Percentiles rank a stretch among this genome's conserved stretches.
phyloP scores from a whole-genome alignment of 495 filamentous ascomycete species.

The Penicillium taxi region DNA sequence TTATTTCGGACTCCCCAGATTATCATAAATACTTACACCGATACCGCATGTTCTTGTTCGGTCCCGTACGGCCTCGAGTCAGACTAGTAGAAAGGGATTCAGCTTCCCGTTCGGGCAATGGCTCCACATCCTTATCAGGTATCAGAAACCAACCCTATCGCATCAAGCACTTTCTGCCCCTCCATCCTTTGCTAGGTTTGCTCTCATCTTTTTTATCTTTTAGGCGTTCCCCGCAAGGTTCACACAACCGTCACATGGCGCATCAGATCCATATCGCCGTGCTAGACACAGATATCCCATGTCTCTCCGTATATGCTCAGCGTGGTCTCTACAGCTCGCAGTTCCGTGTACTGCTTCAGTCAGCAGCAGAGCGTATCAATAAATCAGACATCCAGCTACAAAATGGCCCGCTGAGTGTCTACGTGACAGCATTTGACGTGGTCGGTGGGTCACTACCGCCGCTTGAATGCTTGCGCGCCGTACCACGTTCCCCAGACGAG shows the following conservation, averaged over 20 bases:
- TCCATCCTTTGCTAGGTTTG: background rate
- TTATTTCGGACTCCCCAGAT: too few relatives aligned
- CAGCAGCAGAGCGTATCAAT: conserved; percentile 19
- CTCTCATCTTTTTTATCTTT: background rate
- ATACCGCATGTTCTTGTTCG: too few relatives aligned
- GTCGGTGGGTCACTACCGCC: conserved; percentile 28
- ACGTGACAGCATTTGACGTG: conserved; percentile 34
- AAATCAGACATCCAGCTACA: conserved; percentile 6
- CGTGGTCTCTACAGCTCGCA: conserved; percentile 26
- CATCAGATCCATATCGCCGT: conserved; percentile 33
- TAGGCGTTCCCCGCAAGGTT: background rate
- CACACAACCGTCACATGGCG: conserved; percentile 6
- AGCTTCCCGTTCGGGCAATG: conserved; percentile 10
- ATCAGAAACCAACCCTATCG: conserved; percentile 9
- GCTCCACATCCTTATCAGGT: conserved; percentile 16
- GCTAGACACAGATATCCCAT: conserved; percentile 23
- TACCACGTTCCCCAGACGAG: conserved; percentile 4
- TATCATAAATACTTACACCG: too few relatives aligned
- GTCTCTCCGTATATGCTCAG: conserved; percentile 11
- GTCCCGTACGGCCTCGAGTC: too few relatives aligned
- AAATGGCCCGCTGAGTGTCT: conserved; percentile 14
- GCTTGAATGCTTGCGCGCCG: conserved; percentile 18
- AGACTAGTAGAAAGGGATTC: conserved; percentile 11
- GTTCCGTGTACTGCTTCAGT: conserved; percentile 18
- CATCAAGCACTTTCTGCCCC: background rate